phyloP scores from a whole-genome alignment of 164 flowering plant genomes.

The Paratinospora sagittata region DNA sequence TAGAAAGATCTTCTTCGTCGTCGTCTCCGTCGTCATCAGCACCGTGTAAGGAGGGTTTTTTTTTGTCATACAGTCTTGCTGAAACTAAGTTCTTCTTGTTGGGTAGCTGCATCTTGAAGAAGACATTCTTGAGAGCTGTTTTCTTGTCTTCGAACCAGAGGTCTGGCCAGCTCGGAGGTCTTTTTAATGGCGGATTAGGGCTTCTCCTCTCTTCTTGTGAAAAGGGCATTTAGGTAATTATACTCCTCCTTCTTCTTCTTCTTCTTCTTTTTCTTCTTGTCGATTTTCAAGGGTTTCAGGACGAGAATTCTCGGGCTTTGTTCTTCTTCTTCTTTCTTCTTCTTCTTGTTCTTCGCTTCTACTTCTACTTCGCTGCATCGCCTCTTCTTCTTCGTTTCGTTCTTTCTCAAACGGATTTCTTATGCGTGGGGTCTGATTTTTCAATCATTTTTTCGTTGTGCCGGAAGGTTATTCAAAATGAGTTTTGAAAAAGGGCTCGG shows the following conservation, averaged over 20 bases:
- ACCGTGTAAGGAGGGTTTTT: slow-evolving; percentile 19
- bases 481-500: background rate
- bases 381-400: background rate
- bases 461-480: background rate
- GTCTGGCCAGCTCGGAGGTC: slow-evolving; percentile 22
- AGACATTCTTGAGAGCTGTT: slow-evolving; percentile 27
- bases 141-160: slow-evolving; percentile 22
- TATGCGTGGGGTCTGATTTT: too few relatives aligned
- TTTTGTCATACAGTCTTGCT: background rate
- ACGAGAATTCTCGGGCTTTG: too few relatives aligned
- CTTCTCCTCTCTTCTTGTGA: slow-evolving; percentile 7
- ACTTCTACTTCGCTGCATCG: slow-evolving; percentile 3
- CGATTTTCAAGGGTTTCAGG: slow-evolving; percentile 4
- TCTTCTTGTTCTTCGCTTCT: background rate
- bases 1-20: background rate
- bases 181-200: slow-evolving; percentile 22
- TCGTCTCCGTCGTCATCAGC: too few relatives aligned
- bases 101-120: slow-evolving; percentile 29
- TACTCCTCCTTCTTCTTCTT: too few relatives aligned
- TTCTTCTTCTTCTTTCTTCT: too few relatives aligned
- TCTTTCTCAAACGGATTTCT: too few relatives aligned
- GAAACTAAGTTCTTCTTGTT: background rate
- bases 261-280: background rate
- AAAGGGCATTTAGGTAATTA: slow-evolving; percentile 16
- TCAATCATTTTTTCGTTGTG: background rate